Percentiles rank a stretch among this genome's conserved stretches.
phyloP scores from a whole-genome alignment of 2,329 filamentous ascomycete genomes.

The Diaporthe sp. region DNA sequence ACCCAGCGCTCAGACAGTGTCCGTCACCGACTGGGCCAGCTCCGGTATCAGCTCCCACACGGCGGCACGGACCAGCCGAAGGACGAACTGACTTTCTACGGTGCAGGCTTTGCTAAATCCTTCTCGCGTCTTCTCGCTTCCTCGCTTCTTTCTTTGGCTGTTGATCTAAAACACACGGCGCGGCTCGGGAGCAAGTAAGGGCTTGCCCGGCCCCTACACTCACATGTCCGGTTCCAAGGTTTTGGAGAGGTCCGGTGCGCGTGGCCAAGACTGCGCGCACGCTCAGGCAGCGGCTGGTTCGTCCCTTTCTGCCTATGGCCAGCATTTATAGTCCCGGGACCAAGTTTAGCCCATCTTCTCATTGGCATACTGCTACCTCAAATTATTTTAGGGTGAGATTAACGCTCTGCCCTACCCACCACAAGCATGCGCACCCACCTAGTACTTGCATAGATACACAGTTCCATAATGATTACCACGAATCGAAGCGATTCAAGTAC shows the following conservation, averaged over 20 bases:
- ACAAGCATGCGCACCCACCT: neutral
- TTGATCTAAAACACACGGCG: neutral
- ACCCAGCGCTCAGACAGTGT: conserved; percentile 27
- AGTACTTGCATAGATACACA: neutral
- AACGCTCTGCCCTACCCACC: neutral
- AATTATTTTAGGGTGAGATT: neutral
- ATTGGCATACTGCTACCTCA: neutral
- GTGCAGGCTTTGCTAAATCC: neutral
- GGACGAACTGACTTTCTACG: neutral
- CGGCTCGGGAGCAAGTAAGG: neutral
- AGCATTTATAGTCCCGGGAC: neutral
- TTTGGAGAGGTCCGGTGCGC: conserved; percentile 29
- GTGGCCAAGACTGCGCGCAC: conserved; percentile 10
- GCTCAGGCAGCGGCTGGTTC: conserved; percentile 7
- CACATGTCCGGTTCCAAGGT: conserved; percentile 1
- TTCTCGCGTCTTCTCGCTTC: neutral
- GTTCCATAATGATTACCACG: neutral
- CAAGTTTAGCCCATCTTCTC: neutral
- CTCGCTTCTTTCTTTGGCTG: neutral
- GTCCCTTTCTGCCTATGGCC: conserved; percentile 11
- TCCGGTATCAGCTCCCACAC: conserved; percentile 12
- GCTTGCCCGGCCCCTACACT: neutral
- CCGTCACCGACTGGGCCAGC: conserved; percentile 14
- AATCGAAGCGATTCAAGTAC: neutral
- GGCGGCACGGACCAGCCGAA: neutral